A percentile compares a stretch with the other conserved stretches of the same genome.
phyloP scores from a whole-genome alignment of 2,329 filamentous ascomycete species.

The Triangularia setosa region DNA sequence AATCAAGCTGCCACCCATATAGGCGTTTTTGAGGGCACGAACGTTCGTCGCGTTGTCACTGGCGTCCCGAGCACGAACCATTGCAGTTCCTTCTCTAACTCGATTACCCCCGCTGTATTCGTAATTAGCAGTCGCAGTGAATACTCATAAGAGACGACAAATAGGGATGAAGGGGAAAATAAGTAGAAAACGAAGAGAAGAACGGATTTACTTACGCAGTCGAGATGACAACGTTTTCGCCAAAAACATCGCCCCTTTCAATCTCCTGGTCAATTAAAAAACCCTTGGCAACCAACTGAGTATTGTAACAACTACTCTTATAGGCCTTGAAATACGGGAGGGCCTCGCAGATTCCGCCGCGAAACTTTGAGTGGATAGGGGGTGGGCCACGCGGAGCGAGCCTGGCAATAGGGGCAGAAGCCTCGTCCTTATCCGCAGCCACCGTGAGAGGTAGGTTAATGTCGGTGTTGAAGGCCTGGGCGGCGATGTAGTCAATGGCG shows the following conservation, averaged over 20 bases:
- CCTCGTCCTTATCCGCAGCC: background rate
- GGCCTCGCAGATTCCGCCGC: slow-evolving; percentile 61
- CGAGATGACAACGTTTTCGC: slow-evolving; percentile 59
- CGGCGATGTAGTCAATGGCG: background rate
- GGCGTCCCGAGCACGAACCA: slow-evolving; percentile 37
- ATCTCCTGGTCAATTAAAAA: slow-evolving; percentile 56
- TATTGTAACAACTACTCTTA: slow-evolving; percentile 56
- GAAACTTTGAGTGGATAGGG: background rate
- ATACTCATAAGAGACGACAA: background rate
- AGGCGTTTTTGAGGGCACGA: slow-evolving; percentile 43
- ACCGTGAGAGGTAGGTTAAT: background rate
- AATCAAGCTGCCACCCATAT: slow-evolving; percentile 46
- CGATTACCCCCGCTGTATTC: slow-evolving; percentile 52
- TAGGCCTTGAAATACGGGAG: slow-evolving; percentile 59
- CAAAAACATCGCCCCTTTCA: slow-evolving; percentile 54
- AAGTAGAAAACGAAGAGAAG: too few species aligned
- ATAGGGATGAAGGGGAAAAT: background rate
- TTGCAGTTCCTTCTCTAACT: slow-evolving; percentile 41
- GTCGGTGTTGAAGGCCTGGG: background rate
- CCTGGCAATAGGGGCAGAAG: background rate
- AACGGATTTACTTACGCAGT: slow-evolving; percentile 47
- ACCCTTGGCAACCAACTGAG: slow-evolving; percentile 46
- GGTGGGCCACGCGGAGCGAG: background rate
- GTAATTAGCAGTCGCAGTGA: background rate
- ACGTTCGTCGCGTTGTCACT: slow-evolving; percentile 20